Base-by-base conservation (phyloP, 768 basidiomycete species). In the Phaeotremella fagi region DNA sequence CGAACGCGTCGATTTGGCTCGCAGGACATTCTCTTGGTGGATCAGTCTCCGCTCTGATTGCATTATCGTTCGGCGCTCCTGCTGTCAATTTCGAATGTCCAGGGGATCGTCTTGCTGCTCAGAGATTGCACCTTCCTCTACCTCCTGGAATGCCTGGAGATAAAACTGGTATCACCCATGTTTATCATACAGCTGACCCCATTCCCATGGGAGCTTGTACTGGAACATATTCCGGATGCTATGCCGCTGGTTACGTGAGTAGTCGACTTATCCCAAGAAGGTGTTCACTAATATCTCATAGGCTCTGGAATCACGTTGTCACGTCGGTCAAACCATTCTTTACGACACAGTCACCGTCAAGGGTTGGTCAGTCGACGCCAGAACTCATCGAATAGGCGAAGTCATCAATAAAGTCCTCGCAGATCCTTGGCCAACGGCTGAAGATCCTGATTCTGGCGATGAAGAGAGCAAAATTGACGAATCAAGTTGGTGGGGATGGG, bases 121-220 rank as follows among this genome's bases (percentile, higher is more conserved):
- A 76, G 2, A 80, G 94, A 20, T 78, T 97, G 14, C 91, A 97
- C 71, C 82, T 98, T 3, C 90, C 92, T 2, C 79, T 83, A 6
- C 89, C 91, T 1, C 90, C 90, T 23, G 73, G 67, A 3, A 64
- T 71, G 49, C 70, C 70, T 28, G 53, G 45, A 5, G 66, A 70
- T 12, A 70, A 61, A 57, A 68, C 59, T 33, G 73, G 55, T 28
- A 74, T 94, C 36, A 90, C 86, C 0, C 90, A 97, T 65, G 79
- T 97, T 6, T 94, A 87, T 66, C 86, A 97, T 68, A 97, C 87
- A 0, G 92, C 86, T 20, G 94, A 98, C 78, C 92, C 92, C 0
- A 88, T 97, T 29, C 82, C 92, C 2, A 87, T 87, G 63, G 75
- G 75, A 5, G 58, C 62, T 14, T 76, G 75, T 56, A 75, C 71